These are phyloP conservation scores for Moesziomyces globuligerus DNA, from an alignment of 1,284 basidiomycete species.

Conservation along the genomic window DNA sequence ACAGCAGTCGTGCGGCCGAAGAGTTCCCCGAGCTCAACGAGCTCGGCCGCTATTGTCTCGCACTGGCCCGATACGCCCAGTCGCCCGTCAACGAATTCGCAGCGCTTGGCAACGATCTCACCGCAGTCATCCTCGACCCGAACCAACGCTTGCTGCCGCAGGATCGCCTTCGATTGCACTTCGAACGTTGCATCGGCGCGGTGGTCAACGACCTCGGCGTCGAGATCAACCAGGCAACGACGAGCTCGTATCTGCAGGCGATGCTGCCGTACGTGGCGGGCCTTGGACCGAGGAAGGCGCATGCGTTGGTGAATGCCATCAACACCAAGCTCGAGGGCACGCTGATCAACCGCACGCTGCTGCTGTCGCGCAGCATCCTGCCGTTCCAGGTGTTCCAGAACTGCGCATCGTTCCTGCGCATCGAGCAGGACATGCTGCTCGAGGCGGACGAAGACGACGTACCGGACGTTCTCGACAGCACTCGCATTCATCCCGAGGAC, in stretches of 20 bases:
- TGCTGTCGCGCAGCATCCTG: constrained; percentile 52
- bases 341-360: constrained; percentile 61
- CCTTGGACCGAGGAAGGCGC: constrained; percentile 92
- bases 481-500: constrained; percentile 96
- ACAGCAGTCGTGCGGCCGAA: constrained; percentile 83
- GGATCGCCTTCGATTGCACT: constrained; percentile 82
- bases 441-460: constrained; percentile 75
- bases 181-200: constrained; percentile 90
- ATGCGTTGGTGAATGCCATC: constrained; percentile 75
- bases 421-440: constrained; percentile 69
- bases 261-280: constrained; percentile 92
- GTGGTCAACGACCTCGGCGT: constrained; percentile 91
- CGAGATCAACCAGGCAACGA: constrained; percentile 91
- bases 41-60: constrained; percentile 92
- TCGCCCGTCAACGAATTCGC: constrained; percentile 76
- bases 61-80: constrained; percentile 90
- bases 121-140: constrained; percentile 71
- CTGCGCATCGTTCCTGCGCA: constrained; percentile 80
- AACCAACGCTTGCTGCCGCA: constrained; percentile 81
- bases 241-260: constrained; percentile 85
- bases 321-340: constrained; percentile 58
- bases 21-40: constrained; percentile 85
- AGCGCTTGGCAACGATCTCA: constrained; percentile 59
- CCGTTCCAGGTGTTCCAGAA: constrained; percentile 61
- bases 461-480: constrained; percentile 91